phyloP scores from a whole-genome alignment of 2,329 filamentous ascomycete species.

The Sporothrix pallida region DNA sequence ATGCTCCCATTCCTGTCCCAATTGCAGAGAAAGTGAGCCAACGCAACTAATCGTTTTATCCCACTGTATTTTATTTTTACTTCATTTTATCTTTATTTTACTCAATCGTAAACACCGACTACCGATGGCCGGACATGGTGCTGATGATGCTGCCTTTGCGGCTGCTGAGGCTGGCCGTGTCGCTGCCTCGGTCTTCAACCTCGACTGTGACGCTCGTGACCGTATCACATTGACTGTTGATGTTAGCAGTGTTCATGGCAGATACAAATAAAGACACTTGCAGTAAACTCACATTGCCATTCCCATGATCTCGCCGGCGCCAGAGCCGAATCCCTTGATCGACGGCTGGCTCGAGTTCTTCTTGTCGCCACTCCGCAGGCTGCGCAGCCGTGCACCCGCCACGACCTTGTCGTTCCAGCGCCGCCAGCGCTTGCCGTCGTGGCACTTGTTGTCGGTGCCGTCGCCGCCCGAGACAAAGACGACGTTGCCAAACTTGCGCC shows the following conservation, averaged over 20 bases:
- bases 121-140: conserved; percentile 1
- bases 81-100: too few relatives aligned
- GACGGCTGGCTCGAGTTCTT: conserved; percentile 33
- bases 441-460: conserved; percentile 44
- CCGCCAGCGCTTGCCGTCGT: conserved; percentile 52
- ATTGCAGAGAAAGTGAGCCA: background rate
- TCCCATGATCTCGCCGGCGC: conserved; percentile 32
- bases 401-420: conserved; percentile 48
- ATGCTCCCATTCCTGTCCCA: background rate
- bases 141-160: conserved; percentile 39
- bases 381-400: conserved; percentile 41
- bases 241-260: background rate
- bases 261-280: background rate
- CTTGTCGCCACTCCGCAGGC: conserved; percentile 37
- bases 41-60: background rate
- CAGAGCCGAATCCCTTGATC: conserved; percentile 29
- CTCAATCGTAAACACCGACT: background rate
- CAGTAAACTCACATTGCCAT: conserved; percentile 34
- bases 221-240: conserved; percentile 50
- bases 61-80: background rate
- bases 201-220: conserved; percentile 53
- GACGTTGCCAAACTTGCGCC: conserved; percentile 51
- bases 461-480: conserved; percentile 44
- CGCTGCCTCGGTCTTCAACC: conserved; percentile 37
- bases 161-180: conserved; percentile 38